phyloP scores from a whole-genome alignment of 2,329 filamentous ascomycete species.

The Pseudogymnoascus sp. region DNA sequence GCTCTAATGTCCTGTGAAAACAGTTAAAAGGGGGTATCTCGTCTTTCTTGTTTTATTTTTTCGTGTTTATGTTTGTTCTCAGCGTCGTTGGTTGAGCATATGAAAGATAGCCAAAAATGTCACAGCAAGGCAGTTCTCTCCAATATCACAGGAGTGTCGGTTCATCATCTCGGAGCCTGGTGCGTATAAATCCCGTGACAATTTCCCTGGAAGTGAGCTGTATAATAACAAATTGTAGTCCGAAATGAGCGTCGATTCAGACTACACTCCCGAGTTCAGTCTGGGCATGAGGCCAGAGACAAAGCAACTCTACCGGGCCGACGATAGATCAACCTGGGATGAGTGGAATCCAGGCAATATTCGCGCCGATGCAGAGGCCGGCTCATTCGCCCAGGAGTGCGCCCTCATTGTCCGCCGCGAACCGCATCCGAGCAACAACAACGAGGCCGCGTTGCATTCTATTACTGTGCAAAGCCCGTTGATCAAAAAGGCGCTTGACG shows the following conservation, averaged over 20 bases:
- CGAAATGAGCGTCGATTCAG: constrained; percentile 15
- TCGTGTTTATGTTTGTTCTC: not conserved
- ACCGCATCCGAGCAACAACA: constrained; percentile 17
- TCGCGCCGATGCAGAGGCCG: constrained; percentile 14
- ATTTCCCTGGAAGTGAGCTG: not conserved
- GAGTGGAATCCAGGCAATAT: constrained; percentile 15
- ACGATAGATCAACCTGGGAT: constrained; percentile 17
- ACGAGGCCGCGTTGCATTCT: constrained; percentile 23
- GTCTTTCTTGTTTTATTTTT: not conserved
- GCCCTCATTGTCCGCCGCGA: constrained; percentile 24
- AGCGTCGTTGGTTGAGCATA: not conserved
- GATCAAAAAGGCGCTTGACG: constrained; percentile 27
- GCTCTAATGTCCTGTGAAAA: not conserved
- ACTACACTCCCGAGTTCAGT: constrained; percentile 12
- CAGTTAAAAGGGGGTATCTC: not conserved
- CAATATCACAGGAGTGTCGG: constrained; percentile 12
- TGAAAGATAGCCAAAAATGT: not conserved
- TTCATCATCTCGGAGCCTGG: constrained; percentile 7
- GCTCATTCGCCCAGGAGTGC: constrained; percentile 15
- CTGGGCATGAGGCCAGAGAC: constrained; percentile 12
- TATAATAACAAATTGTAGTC: not conserved
- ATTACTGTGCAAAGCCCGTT: constrained; percentile 31
- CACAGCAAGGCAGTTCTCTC: constrained; percentile 10
- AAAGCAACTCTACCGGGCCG: constrained; percentile 18
- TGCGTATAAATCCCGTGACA: not conserved